Conservation (phyloP, 2,329 filamentous ascomycete genomes). For the Talaromyces funiculosus region DNA sequence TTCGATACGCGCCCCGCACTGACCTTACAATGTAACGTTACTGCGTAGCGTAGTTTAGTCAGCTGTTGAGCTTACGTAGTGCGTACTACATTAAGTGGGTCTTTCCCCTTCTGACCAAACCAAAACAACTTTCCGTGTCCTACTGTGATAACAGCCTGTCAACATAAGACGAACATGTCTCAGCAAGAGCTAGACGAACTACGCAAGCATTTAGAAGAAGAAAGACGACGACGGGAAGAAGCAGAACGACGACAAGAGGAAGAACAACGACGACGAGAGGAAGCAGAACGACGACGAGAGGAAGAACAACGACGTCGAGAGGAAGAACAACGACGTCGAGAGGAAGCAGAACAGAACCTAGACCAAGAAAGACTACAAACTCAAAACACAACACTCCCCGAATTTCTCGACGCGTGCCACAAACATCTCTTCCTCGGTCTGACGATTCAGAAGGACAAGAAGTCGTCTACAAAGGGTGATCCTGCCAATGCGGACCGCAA, state of each 20-base stretch:
- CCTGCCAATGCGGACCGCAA: slow-evolving; percentile 19
- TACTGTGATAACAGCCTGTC: neutral
- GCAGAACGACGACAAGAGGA: neutral
- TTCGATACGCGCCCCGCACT: neutral
- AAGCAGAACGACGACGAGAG: neutral
- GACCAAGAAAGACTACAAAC: neutral
- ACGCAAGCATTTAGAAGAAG: slow-evolving; percentile 9
- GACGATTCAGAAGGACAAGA: slow-evolving; percentile 16
- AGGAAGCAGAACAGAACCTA: slow-evolving; percentile 6
- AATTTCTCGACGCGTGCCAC: slow-evolving; percentile 19
- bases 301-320: neutral
- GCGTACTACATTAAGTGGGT: neutral
- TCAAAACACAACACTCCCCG: slow-evolving; percentile 16
- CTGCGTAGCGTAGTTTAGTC: neutral
- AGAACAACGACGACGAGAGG: neutral
- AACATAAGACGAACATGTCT: slow-evolving; percentile 1
- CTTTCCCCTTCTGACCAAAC: neutral
- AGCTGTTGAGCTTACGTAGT: neutral
- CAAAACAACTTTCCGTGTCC: neutral
- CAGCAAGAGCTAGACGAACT: slow-evolving; percentile 1
- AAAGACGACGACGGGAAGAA: slow-evolving; percentile 9
- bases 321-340: slow-evolving; percentile 9
- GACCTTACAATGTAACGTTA: neutral
- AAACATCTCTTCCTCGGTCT: slow-evolving; percentile 17
- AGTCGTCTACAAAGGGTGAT: slow-evolving; percentile 18